Evolutionary conservation across 1,139 yeast species (phyloP).

Genomic region (Magnusiomyces ingens): DNA sequence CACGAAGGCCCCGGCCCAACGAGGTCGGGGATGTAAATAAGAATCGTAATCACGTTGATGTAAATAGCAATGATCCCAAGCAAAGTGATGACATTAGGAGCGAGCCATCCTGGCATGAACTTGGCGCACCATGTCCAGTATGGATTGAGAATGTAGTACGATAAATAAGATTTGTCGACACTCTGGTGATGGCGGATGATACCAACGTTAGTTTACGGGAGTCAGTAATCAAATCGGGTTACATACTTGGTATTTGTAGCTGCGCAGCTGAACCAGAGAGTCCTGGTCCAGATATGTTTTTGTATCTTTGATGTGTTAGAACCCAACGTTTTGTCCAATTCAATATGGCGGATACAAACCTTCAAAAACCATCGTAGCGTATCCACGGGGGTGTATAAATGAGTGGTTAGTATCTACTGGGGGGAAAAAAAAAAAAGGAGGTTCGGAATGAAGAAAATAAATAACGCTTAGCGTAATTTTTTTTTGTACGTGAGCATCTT

Average conservation of each 20-base stretch:
- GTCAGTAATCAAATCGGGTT: not conserved
- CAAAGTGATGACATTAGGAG: conserved; percentile 70
- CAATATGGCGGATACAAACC: too few species aligned
- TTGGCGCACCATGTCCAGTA: conserved; percentile 66
- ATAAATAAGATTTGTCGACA: conserved; percentile 62
- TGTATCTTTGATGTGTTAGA: conserved; percentile 1
- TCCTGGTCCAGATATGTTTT: conserved; percentile 21
- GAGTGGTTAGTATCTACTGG: not conserved
- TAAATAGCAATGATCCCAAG: conserved; percentile 57
- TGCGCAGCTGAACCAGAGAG: conserved; percentile 22
- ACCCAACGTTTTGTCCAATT: not conserved
- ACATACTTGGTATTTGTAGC: conserved; percentile 24
- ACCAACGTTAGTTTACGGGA: conserved; percentile 1
- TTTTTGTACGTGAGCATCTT: not conserved
- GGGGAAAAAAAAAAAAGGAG: not conserved
- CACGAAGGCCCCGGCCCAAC: conserved; percentile 50
- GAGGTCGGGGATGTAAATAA: conserved; percentile 56
- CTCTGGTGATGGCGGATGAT: conserved; percentile 30
- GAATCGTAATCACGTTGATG: conserved; percentile 46
- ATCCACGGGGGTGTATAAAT: not conserved
- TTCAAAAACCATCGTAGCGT: too few species aligned
- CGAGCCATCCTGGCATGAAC: conserved; percentile 66
- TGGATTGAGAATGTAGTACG: conserved; percentile 56
- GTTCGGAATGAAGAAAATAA: not conserved
- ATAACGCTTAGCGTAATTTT: not conserved